Conservation (phyloP, 2,329 filamentous ascomycete genomes). For the Phoma herbarum region DNA sequence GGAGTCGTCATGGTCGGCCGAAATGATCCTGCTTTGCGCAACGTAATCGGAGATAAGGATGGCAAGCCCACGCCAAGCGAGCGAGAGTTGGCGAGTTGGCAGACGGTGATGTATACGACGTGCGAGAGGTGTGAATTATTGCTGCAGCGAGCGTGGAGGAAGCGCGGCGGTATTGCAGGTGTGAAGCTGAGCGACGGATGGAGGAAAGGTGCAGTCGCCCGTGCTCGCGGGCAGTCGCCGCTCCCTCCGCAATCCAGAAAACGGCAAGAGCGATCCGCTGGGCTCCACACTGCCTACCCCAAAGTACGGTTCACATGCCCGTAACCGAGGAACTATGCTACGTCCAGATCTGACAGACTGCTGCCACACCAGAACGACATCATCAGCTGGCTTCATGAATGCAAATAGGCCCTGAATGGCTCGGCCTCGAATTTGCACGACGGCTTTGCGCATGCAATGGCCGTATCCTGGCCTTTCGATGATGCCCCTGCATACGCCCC, state of each 20-base stretch:
- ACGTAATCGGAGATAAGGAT: conserved; percentile 32
- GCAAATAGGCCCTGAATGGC: neutral
- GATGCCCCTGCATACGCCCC: conserved; percentile 29
- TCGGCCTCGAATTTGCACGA: conserved; percentile 4
- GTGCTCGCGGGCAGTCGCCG: conserved; percentile 34
- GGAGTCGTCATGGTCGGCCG: conserved; percentile 45
- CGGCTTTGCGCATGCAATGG: conserved; percentile 14
- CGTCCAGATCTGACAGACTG: conserved; percentile 11
- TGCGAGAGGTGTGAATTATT: conserved; percentile 1
- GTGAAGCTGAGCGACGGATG: conserved; percentile 23
- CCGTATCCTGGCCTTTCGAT: conserved; percentile 9
- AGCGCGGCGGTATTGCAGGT: conserved; percentile 11
- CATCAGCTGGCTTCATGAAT: conserved; percentile 1
- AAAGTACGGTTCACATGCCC: conserved; percentile 18
- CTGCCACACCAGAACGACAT: conserved; percentile 1
- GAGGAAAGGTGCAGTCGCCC: conserved; percentile 28
- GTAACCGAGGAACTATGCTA: conserved; percentile 19
- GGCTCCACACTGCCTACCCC: conserved; percentile 26
- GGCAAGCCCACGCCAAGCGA: conserved; percentile 29
- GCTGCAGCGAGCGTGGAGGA: conserved; percentile 18
- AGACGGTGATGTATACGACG: conserved; percentile 5
- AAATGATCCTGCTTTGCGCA: conserved; percentile 26
- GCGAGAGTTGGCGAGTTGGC: conserved; percentile 13
- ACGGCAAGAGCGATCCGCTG: conserved; percentile 38
- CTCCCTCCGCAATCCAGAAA: conserved; percentile 37